phyloP scores from a whole-genome alignment of 371 early-diverging fungal genomes.

The Blakeslea trispora region DNA sequence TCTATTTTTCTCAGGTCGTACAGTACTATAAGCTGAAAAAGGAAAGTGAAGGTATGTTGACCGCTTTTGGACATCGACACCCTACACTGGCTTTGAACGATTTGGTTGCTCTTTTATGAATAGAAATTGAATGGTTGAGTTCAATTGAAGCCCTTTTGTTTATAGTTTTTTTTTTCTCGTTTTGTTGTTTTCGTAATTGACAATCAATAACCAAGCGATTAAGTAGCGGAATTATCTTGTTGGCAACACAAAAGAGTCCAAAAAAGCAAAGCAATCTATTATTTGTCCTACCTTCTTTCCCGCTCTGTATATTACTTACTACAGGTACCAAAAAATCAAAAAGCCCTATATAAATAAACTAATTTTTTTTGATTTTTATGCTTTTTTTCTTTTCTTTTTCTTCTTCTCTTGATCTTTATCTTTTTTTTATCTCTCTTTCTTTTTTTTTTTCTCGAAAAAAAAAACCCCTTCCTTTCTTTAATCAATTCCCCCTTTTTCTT shows the following conservation, averaged over 20 bases:
- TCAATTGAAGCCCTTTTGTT: too few relatives aligned
- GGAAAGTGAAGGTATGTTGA: conserved; percentile 6
- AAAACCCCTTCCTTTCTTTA: conserved; percentile 13
- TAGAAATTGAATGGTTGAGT: background rate
- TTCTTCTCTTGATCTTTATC: conserved; percentile 10
- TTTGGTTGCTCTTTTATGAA: background rate
- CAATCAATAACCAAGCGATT: too few relatives aligned
- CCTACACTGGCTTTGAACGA: background rate
- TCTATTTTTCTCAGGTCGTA: background rate
- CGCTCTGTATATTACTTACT: conserved; percentile 10
- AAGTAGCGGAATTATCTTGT: conserved; percentile 21
- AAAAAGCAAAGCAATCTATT: conserved; percentile 22
- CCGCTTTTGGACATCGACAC: background rate
- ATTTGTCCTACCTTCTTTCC: conserved; percentile 22
- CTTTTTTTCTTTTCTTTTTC: conserved; percentile 16
- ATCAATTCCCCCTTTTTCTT: conserved; percentile 7
- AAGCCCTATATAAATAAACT: conserved; percentile 9
- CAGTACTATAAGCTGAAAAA: background rate
- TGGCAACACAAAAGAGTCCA: conserved; percentile 14
- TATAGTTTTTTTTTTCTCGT: too few relatives aligned
- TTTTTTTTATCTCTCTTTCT: too few relatives aligned
- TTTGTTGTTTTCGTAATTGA: background rate
- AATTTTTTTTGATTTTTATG: background rate
- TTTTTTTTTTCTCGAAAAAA: conserved; percentile 1
- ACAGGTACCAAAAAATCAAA: conserved; percentile 1